Conservation (phyloP, 2,329 filamentous ascomycete species). For the Cytospora mali region DNA sequence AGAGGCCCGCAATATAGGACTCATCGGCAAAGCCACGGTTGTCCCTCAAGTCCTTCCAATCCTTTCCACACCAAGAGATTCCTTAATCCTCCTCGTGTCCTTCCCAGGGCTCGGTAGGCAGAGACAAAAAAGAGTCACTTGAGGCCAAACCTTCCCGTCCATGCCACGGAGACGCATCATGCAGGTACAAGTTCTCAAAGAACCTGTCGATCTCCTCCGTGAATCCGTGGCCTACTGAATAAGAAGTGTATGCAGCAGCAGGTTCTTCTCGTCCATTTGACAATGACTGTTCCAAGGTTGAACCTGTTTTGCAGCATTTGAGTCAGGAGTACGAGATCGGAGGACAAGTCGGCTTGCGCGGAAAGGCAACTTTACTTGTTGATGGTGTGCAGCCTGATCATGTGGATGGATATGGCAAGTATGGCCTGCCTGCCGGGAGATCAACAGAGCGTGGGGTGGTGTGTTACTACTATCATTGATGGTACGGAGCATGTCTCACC, state of each 20-base stretch:
- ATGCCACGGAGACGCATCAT: conserved; percentile 27
- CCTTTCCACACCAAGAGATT: background rate
- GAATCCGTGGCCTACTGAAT: conserved; percentile 13
- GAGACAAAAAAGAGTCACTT: conserved; percentile 22
- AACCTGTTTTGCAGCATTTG: conserved; percentile 15
- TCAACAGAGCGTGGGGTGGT: background rate
- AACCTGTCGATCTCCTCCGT: conserved; percentile 14
- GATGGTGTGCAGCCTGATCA: conserved; percentile 28
- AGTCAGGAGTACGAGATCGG: conserved; percentile 19
- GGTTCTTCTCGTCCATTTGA: conserved; percentile 4
- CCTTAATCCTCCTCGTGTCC: background rate
- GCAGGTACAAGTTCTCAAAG: conserved; percentile 26
- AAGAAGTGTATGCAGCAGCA: background rate
- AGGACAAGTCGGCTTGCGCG: conserved; percentile 24
- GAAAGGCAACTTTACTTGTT: conserved; percentile 3
- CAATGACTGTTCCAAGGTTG: background rate
- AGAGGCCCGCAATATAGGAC: background rate
- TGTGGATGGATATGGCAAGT: conserved; percentile 10
- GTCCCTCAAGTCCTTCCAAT: conserved; percentile 7
- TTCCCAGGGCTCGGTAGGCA: conserved; percentile 9
- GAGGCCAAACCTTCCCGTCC: conserved; percentile 6
- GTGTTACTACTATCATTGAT: conserved; percentile 9
- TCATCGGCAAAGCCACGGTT: conserved; percentile 3
- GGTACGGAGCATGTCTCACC: conserved; percentile 23
- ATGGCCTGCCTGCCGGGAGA: conserved; percentile 20